Conservation (phyloP, 345 rosid species). For the Lepidium africanum region DNA sequence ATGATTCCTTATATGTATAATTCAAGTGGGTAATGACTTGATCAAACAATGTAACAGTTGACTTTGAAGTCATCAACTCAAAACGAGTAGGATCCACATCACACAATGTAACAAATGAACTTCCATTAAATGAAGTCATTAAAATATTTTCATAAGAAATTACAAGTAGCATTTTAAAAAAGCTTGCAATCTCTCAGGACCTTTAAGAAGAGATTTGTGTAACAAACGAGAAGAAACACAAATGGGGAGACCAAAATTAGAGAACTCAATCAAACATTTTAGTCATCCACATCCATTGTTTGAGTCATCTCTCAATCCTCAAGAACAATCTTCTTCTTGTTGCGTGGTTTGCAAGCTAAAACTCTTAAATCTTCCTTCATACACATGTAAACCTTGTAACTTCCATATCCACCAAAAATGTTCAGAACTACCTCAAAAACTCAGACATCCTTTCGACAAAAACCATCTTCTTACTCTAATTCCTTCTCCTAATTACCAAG, state of each 20-base stretch:
- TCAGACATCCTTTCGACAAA: constrained; percentile 39
- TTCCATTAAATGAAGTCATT: background rate
- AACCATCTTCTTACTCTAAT: constrained; percentile 33
- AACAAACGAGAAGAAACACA: background rate
- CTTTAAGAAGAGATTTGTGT: background rate
- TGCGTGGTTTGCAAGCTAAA: constrained; percentile 36
- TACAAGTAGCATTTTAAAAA: background rate
- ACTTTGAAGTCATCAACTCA: background rate
- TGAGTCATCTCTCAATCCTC: constrained; percentile 22
- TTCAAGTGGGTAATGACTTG: background rate
- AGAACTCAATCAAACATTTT: constrained; percentile 33
- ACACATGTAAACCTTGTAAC: constrained; percentile 30
- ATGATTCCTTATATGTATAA: background rate
- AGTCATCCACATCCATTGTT: constrained; percentile 43
- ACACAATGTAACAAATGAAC: background rate
- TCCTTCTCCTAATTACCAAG: constrained; percentile 27
- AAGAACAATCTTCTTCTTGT: constrained; percentile 9
- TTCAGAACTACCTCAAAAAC: constrained; percentile 29
- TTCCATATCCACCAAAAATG: constrained; percentile 38
- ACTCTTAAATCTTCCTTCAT: constrained; percentile 23
- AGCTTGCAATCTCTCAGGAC: background rate
- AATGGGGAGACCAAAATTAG: constrained; percentile 27
- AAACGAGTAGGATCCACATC: background rate
- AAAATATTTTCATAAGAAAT: background rate
- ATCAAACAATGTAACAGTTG: background rate